Evolutionary conservation across 352 stramenopile genomes (phyloP).

Genomic region (Plasmopara halstedii): DNA sequence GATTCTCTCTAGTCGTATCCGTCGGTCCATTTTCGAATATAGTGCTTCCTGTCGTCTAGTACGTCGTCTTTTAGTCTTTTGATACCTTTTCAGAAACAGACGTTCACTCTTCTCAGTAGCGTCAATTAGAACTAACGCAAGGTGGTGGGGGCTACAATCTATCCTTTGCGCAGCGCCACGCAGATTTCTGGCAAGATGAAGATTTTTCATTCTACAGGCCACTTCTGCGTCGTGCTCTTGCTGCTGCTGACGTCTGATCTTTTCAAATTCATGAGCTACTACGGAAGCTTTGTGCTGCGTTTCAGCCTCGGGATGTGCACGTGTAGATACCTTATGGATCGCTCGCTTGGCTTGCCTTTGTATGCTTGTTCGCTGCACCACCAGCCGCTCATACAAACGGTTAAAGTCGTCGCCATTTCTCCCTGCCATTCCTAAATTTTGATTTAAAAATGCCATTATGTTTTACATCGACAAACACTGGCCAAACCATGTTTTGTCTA

Average conservation of each 20-base stretch:
- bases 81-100: conserved; percentile 6
- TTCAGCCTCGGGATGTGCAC: background rate
- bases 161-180: conserved; percentile 11
- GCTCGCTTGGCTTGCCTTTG: conserved; percentile 5
- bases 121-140: conserved; percentile 13
- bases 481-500: conserved; percentile 58
- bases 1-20: conserved; percentile 19
- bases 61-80: background rate
- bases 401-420: conserved; percentile 25
- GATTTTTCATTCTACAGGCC: conserved; percentile 2
- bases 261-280: conserved; percentile 1
- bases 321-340: background rate
- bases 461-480: too few species aligned
- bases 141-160: conserved; percentile 8
- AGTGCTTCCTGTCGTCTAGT: background rate
- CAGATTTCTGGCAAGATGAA: conserved; percentile 21
- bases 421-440: background rate
- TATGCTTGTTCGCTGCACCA: conserved; percentile 11
- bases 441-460: too few species aligned
- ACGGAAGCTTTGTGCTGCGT: conserved; percentile 1
- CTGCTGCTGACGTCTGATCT: conserved; percentile 5
- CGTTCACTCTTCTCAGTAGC: conserved; percentile 1
- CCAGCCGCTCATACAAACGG: conserved; percentile 32
- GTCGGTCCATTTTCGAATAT: background rate
- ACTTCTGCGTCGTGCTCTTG: conserved; percentile 8